Percentiles rank a stretch among this genome's conserved stretches.
phyloP scores from a whole-genome alignment of 1,139 yeast species.

The Protomyces lactucae-debilis region DNA sequence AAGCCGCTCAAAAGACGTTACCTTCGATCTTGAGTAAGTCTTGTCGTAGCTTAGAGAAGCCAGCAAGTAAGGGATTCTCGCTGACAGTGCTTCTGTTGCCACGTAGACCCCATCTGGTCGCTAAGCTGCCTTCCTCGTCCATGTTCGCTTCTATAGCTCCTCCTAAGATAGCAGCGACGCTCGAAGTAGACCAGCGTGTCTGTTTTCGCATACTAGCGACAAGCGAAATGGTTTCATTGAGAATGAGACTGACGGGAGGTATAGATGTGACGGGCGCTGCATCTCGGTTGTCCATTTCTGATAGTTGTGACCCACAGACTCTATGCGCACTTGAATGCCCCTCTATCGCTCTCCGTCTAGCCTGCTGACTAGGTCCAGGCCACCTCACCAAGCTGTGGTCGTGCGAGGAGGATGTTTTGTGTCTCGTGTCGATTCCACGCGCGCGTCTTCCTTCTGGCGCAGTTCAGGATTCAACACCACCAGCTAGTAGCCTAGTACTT shows the following conservation, averaged over 20 bases:
- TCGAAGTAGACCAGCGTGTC: slow-evolving; percentile 73
- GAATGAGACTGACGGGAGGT: slow-evolving; percentile 77
- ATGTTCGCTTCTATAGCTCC: slow-evolving; percentile 45
- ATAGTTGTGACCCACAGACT: no score
- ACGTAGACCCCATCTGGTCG: slow-evolving; percentile 36
- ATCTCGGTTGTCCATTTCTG: no score
- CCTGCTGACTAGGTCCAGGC: no score
- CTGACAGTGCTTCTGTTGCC: slow-evolving; percentile 31
- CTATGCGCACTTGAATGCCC: no score
- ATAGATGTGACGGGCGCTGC: slow-evolving; percentile 40
- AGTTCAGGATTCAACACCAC: no score
- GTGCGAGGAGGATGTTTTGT: no score
- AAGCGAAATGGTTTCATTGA: slow-evolving; percentile 80
- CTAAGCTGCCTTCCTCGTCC: slow-evolving; percentile 40
- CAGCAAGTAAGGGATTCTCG: slow-evolving; percentile 67
- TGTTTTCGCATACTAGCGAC: slow-evolving; percentile 89
- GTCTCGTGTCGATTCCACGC: no score
- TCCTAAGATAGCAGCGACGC: slow-evolving; percentile 82
- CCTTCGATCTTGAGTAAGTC: slow-evolving; percentile 55
- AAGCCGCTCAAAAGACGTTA: not conserved
- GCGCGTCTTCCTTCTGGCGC: no score
- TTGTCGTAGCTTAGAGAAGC: slow-evolving; percentile 71
- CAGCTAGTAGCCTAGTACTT: no score
- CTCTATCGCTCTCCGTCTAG: no score
- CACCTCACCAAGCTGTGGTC: no score